Evolutionary conservation across 164 flowering plant genomes (phyloP), one percentile per base, ranked within the genome.

Genomic region (Berberis thunbergii): DNA sequence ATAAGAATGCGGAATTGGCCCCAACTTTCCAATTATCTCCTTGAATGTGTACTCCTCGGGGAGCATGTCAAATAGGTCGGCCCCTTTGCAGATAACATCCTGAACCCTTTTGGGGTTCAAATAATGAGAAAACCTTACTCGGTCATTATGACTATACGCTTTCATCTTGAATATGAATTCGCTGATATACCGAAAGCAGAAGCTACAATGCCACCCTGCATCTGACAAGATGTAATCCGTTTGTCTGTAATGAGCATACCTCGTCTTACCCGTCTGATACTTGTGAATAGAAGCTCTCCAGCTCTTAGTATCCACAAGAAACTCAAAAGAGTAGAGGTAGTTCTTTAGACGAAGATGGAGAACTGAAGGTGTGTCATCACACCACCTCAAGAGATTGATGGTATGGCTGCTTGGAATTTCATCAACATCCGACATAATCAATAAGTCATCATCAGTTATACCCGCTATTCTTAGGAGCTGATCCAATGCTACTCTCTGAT

Each of bases 131-230:
- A 88, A 91, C 69, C 91, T 74, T 49, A 91, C 87, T 10, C 98
- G 78, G 63, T 91, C 98, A 13, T 57, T 57, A 64, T 91, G 98
- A 80, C 98, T 91, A 68, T 91, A 91, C 45, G 98, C 98, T 70
- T 82, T 88, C 98, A 91, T 91, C 80, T 91, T 91, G 71, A 91
- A 91, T 62, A 84, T 70, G 67, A 91, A 91, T 59, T 91, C 91
- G 54, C 82, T 84, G 58, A 91, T 84, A 53, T 65, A 79, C 7
- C 96, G 90, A 72, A 91, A 91, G 75, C 98, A 91, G 68, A 91
- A 91, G 80, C 97, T 91, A 63, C 97, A 91, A 72, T 91, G 97
- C 97, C 97, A 91, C 40, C 97, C 97, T 1, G 98, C 65, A 76
- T 91, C 96, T 7, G 98, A 72, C 64, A 91, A 75, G 59, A 91